Evolutionary conservation across 352 stramenopile species (phyloP), one percentile per base, ranked within the genome.

Genomic region (Phytopythium chamaehyphon): DNA sequence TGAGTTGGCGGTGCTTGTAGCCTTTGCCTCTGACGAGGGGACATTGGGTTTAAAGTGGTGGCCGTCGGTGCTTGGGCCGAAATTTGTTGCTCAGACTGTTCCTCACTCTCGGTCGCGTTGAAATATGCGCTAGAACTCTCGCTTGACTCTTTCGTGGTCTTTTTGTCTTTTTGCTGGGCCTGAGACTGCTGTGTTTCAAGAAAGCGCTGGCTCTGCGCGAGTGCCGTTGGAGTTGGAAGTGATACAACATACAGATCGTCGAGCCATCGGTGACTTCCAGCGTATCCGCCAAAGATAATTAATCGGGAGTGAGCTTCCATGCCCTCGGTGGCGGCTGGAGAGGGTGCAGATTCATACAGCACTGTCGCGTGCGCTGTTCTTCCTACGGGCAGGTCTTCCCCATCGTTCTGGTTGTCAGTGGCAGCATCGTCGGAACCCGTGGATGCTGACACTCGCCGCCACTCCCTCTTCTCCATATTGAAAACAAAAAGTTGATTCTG

Each of bases 281-380:
- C 72, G 36, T 90, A 90, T 21, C 80, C 80, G 1, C 80, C 80
- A 40, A 90, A 90, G 5, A 90, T 44, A 28, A 90, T 35, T 12
- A 88, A 21, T 14, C 31, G 31, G 3, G 10, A 33, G 11, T 31
- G 46, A 11, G 16, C 33, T 12, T 3, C 10, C 9, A 33, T 21
- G 1, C 40, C 21, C 10, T 22, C 44, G 3, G 1, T 28, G 9
- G 23, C 38, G 5, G 43, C 0, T 1, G 11, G 26, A 10, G 44
- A 33, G n/a, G 7, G 19, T 16, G 23, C 14, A 6, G 11, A 16
- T n/a, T 40, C 51, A 40, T 71, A 85, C 4, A 71, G 42, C 37
- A 90, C 58, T 0, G 69, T 61, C 2, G 70, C 55, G 42, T 90
- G 79, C 5, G 72, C 74, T 31, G 71, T 83, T 15, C 76, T 62